phyloP scores from a whole-genome alignment of 805 yeast species.

The Wickerhamiella domercqiae region DNA sequence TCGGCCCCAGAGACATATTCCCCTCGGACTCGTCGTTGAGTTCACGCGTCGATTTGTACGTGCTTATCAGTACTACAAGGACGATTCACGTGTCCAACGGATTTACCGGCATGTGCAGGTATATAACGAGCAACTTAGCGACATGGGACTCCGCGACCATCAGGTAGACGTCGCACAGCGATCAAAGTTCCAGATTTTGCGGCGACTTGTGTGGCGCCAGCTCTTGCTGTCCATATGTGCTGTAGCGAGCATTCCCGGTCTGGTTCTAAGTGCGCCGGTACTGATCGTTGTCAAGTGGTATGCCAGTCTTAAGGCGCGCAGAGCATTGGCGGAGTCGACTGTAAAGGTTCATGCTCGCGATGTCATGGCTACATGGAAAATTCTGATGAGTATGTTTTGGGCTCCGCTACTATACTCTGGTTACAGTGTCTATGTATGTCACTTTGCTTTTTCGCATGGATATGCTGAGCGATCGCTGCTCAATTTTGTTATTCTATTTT shows the following conservation, averaged over 20 bases:
- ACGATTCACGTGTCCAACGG: constrained; percentile 49
- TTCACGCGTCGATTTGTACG: constrained; percentile 74
- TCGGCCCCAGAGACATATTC: constrained; percentile 51
- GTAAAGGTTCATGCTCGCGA: constrained; percentile 88
- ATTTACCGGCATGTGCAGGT: constrained; percentile 47
- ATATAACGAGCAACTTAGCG: constrained; percentile 52
- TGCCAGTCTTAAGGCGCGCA: constrained; percentile 54
- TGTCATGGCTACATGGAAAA: constrained; percentile 95
- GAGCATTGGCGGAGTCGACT: constrained; percentile 71
- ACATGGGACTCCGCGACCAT: constrained; percentile 54
- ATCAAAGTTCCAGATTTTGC: constrained; percentile 36
- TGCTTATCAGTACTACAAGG: constrained; percentile 62
- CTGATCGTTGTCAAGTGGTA: constrained; percentile 63
- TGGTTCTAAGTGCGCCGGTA: constrained; percentile 72
- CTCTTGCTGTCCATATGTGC: constrained; percentile 33
- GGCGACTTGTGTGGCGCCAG: constrained; percentile 34
- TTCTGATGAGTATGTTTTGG: constrained; percentile 70
- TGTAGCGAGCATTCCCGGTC: constrained; percentile 65
- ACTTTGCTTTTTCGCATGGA: constrained; percentile 22
- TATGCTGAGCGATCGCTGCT: constrained; percentile 10
- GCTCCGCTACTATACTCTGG: constrained; percentile 76
- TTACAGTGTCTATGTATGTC: constrained; percentile 44
- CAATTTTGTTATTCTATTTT: constrained; percentile 12
- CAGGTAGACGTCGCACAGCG: constrained; percentile 46
- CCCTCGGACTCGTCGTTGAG: constrained; percentile 73